A percentile compares a stretch with the other conserved stretches of the same genome.
Conservation (phyloP, 768 basidiomycete species). For the Mycena venus region DNA sequence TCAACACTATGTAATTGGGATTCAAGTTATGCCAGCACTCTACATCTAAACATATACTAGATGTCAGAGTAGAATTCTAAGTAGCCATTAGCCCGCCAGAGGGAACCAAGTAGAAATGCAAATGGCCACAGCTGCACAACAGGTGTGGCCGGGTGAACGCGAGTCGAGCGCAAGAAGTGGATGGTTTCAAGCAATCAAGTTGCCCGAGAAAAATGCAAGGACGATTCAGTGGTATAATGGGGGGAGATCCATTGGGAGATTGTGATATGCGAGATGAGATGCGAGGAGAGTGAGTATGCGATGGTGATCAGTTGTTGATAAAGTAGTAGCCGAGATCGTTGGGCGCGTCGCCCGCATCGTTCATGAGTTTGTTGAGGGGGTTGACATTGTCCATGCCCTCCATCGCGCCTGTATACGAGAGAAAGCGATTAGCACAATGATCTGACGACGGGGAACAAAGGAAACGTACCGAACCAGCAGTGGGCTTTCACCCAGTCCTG, state of each 20-base stretch:
- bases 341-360: slow-evolving; percentile 54
- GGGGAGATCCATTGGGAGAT: slow-evolving; percentile 5
- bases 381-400: slow-evolving; percentile 69
- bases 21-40: slow-evolving; percentile 14
- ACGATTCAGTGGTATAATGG: slow-evolving; percentile 28
- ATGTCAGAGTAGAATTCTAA: slow-evolving; percentile 23
- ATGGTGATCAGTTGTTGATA: slow-evolving; percentile 31
- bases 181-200: not conserved
- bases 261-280: not conserved
- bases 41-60: slow-evolving; percentile 21
- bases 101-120: not conserved
- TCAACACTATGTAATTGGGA: not conserved
- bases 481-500: slow-evolving; percentile 57
- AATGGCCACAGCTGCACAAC: slow-evolving; percentile 34
- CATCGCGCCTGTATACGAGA: slow-evolving; percentile 25
- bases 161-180: slow-evolving; percentile 21
- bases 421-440: not conserved
- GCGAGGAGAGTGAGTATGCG: slow-evolving; percentile 1
- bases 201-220: slow-evolving; percentile 15
- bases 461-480: slow-evolving; percentile 73
- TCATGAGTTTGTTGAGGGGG: slow-evolving; percentile 66
- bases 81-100: slow-evolving; percentile 29
- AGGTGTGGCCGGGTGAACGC: slow-evolving; percentile 30
- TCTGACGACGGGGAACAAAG: not conserved
- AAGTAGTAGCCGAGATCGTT: slow-evolving; percentile 54